A percentile compares a stretch with the other conserved stretches of the same genome.
These are phyloP conservation scores for Colletotrichum tamarilloi DNA, from an alignment of 2,329 filamentous ascomycete species.

Conservation along the genomic window DNA sequence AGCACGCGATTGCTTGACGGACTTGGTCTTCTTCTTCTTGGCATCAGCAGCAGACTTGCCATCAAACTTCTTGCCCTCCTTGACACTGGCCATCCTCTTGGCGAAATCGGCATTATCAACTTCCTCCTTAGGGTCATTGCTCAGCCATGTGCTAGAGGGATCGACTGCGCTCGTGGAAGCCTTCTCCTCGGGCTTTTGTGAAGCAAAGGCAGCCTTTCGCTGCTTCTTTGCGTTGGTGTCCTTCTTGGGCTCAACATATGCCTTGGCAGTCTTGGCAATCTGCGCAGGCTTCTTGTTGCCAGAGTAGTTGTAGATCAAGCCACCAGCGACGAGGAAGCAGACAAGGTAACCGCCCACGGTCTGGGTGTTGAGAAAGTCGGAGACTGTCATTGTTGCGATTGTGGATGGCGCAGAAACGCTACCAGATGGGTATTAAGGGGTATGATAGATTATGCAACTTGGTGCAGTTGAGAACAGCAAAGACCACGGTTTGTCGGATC, in stretches of 20 bases:
- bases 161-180: conserved; percentile 40
- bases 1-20: conserved; percentile 75
- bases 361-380: conserved; percentile 33
- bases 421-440: conserved; percentile 19
- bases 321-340: conserved; percentile 32
- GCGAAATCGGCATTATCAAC: conserved; percentile 82
- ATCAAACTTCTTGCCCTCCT: conserved; percentile 74
- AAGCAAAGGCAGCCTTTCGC: conserved; percentile 54
- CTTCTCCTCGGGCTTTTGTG: conserved; percentile 50
- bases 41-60: conserved; percentile 66
- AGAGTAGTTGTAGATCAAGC: conserved; percentile 33
- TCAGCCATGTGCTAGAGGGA: conserved; percentile 43
- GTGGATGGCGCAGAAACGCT: conserved; percentile 3
- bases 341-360: conserved; percentile 35
- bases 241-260: conserved; percentile 46
- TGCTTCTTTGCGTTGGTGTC: conserved; percentile 60
- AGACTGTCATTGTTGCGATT: conserved; percentile 37
- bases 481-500: conserved; percentile 20
- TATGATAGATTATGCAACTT: not conserved
- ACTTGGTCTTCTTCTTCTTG: conserved; percentile 71
- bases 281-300: conserved; percentile 44
- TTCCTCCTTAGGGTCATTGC: conserved; percentile 62
- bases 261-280: conserved; percentile 44
- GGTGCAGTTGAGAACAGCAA: conserved; percentile 3
- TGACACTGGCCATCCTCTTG: conserved; percentile 75